These are phyloP conservation scores for Neurospora africana DNA, from an alignment of 495 filamentous ascomycete species.

Conservation along the genomic window DNA sequence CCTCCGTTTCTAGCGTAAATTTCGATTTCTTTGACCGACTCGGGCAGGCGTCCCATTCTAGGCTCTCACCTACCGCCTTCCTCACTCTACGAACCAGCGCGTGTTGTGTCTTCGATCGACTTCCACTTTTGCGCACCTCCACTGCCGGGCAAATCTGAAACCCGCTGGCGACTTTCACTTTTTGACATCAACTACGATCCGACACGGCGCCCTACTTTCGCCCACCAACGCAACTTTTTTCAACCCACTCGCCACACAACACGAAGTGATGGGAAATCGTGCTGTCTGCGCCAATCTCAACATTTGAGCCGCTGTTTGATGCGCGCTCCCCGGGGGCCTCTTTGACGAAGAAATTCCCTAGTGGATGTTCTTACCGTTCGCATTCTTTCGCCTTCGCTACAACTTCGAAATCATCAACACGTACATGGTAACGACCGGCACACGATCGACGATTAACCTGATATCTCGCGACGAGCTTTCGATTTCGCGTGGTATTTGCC, in stretches of 20 bases:
- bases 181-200: not conserved
- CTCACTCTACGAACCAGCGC: not conserved
- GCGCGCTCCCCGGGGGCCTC: slow-evolving; percentile 4
- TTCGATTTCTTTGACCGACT: not conserved
- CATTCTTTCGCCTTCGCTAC: not conserved
- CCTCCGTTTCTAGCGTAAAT: not conserved
- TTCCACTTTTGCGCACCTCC: not conserved
- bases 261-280: slow-evolving; percentile 11
- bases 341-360: not conserved
- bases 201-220: not conserved
- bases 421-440: slow-evolving; percentile 1
- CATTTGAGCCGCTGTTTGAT: slow-evolving; percentile 8
- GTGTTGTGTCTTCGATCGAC: not conserved
- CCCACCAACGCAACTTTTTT: not conserved
- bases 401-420: not conserved
- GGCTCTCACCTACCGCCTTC: not conserved
- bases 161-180: not conserved
- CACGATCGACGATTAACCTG: not conserved
- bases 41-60: not conserved
- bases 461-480: not conserved
- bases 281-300: not conserved
- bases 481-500: not conserved
- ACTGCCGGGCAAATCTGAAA: not conserved
- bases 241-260: not conserved
- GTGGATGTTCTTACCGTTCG: not conserved